Evolutionary conservation across 1,284 basidiomycete genomes (phyloP), one percentile per base, ranked within the genome.

Genomic region (Leccinum pallidistipes): DNA sequence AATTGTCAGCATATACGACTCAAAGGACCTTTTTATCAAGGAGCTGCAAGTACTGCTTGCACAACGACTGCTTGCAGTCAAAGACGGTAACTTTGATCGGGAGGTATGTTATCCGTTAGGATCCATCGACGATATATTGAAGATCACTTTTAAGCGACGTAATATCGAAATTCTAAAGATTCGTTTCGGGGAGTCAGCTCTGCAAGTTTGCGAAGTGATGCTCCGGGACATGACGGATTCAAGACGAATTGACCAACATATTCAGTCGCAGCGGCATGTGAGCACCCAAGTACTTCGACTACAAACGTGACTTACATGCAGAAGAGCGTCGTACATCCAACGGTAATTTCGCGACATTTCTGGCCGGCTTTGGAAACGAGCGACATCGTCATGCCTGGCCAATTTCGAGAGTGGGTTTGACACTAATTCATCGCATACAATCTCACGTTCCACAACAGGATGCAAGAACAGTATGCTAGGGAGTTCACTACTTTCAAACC

Each of bases 171-270:
- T 96, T 56, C 78, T 98, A 63, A 98, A 97, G 79, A 84, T 95
- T 58, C 88, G 95, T 4, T 98, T 98, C 68, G 95, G 95, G 21
- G 95, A 98, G 71, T 83, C 87, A 1, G 88, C 93, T 0, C 75
- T 98, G 63, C 93, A 95, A 72, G 90, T 94, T 1, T 97, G 95
- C 79, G 95, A 98, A 72, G 94, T 98, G 62, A 98, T 98, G 95
- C 78, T 98, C 70, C 91, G 89, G 70, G 95, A 98, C 74, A 91
- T 98, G 86, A 90, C 92, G 6, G 95, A 97, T 73, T 97, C 95
- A 47, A 91, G 89, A 68, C 85, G 94, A 45, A 92, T 90, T 57
- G 91, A 98, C 72, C 85, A 86, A 31, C 89, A 91, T 73, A 86
- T 97, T 5, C 93, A 96, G 68, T 82, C 87, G 0, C 86, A 91